A percentile compares a stretch with the other conserved stretches of the same genome.
These are phyloP conservation scores for Scheffersomyces parashehatae DNA, from an alignment of 1,139 yeast genomes.

Conservation along the genomic window DNA sequence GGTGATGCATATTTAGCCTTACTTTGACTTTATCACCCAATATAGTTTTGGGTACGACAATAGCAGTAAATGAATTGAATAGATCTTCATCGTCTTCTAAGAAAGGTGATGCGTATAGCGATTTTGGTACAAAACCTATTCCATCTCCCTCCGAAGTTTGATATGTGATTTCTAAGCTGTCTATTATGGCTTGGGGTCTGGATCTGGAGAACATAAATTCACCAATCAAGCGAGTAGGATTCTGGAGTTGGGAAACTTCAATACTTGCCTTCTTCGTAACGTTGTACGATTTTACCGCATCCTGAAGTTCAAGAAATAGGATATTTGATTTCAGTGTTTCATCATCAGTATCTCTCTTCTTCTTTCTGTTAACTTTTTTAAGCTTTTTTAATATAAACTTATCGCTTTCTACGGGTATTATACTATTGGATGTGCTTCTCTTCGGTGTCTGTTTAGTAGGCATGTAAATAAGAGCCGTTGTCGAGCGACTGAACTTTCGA, in stretches of 20 bases:
- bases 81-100: slow-evolving; percentile 12
- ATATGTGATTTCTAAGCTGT: slow-evolving; percentile 25
- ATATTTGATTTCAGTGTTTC: slow-evolving; percentile 26
- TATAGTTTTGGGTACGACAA: slow-evolving; percentile 39
- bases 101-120: slow-evolving; percentile 19
- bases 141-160: slow-evolving; percentile 42
- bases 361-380: slow-evolving; percentile 14
- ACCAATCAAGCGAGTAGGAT: slow-evolving; percentile 27
- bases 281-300: slow-evolving; percentile 16
- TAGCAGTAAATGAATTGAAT: slow-evolving; percentile 21
- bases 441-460: too few relatives aligned
- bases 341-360: slow-evolving; percentile 33
- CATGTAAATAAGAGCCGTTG: too few relatives aligned
- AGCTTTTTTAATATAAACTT: slow-evolving; percentile 10
- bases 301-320: slow-evolving; percentile 25
- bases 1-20: slow-evolving; percentile 29
- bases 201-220: slow-evolving; percentile 23
- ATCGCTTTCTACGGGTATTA: slow-evolving; percentile 2
- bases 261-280: slow-evolving; percentile 7
- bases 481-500: too few relatives aligned
- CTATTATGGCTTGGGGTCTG: slow-evolving; percentile 21
- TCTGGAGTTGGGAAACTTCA: slow-evolving; percentile 17
- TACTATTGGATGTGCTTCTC: too few relatives aligned
- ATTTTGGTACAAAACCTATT: slow-evolving; percentile 32
- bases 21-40: slow-evolving; percentile 40